Evolutionary conservation across 2,329 filamentous ascomycete species (phyloP).

Genomic region (Ceratocystis destructans): DNA sequence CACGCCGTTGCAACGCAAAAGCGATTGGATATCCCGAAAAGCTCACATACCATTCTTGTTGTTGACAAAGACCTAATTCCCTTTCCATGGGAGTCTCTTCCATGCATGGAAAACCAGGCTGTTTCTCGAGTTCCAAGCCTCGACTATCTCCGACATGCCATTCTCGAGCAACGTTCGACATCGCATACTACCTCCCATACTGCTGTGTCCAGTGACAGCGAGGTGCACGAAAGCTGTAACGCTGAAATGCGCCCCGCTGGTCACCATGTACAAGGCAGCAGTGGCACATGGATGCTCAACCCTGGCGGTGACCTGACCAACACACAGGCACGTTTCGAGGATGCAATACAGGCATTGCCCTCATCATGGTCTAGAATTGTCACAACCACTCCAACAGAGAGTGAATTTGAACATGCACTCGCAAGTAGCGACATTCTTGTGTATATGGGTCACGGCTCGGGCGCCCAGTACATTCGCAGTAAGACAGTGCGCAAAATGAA

Average conservation of each 20-base stretch:
- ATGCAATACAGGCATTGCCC: constrained; percentile 39
- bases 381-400: constrained; percentile 56
- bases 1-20: constrained; percentile 28
- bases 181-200: constrained; percentile 2
- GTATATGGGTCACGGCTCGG: constrained; percentile 94
- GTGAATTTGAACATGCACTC: constrained; percentile 59
- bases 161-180: constrained; percentile 40
- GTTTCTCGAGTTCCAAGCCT: constrained; percentile 83
- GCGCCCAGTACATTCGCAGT: constrained; percentile 82
- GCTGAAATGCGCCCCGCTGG: constrained; percentile 25
- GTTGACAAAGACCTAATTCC: constrained; percentile 81
- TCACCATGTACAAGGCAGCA: constrained; percentile 40
- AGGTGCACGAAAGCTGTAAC: constrained; percentile 23
- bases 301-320: constrained; percentile 69
- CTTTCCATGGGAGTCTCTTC: constrained; percentile 93
- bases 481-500: constrained; percentile 67
- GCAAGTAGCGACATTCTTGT: constrained; percentile 57
- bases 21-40: constrained; percentile 28
- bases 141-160: constrained; percentile 61
- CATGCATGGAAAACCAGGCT: constrained; percentile 64
- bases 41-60: constrained; percentile 67
- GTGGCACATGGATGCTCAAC: constrained; percentile 74
- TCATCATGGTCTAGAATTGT: constrained; percentile 58
- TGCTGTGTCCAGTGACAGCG: constrained; percentile 9
- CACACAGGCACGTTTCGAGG: constrained; percentile 63